These are phyloP conservation scores for Tardiomyces digboiensis DNA, from an alignment of 1,139 yeast genomes.

Conservation along the genomic window DNA sequence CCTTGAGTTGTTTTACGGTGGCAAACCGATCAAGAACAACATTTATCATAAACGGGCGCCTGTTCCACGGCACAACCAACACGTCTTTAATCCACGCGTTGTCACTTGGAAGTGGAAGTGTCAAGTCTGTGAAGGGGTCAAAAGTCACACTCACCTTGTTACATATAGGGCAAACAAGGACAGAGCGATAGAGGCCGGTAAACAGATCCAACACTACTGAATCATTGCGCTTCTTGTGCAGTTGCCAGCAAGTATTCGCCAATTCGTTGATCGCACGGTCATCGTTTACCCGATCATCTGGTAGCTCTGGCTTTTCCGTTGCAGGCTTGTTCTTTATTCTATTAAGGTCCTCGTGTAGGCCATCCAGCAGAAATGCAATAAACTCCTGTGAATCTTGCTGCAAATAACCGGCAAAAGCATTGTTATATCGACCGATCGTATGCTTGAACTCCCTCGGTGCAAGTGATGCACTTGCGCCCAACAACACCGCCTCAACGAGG, in stretches of 20 bases:
- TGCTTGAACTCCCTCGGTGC: constrained; percentile 73
- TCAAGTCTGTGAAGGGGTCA: constrained; percentile 89
- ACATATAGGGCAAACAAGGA: constrained; percentile 83
- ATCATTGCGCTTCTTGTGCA: constrained; percentile 74
- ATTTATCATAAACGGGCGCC: constrained; percentile 30
- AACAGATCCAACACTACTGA: constrained; percentile 79
- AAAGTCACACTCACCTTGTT: constrained; percentile 75
- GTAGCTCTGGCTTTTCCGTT: constrained; percentile 79
- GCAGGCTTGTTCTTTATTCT: constrained; percentile 75
- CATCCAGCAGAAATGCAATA: constrained; percentile 81
- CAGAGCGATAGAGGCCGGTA: constrained; percentile 85
- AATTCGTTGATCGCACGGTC: constrained; percentile 44
- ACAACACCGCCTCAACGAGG: constrained; percentile 53
- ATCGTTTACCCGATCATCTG: constrained; percentile 49
- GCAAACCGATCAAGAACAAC: constrained; percentile 65
- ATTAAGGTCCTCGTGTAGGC: constrained; percentile 89
- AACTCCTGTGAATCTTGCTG: constrained; percentile 98
- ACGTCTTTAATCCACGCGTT: constrained; percentile 66
- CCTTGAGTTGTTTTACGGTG: constrained; percentile 54
- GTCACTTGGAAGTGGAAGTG: constrained; percentile 78
- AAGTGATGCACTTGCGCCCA: constrained; percentile 21
- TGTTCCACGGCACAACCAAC: constrained; percentile 49
- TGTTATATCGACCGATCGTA: constrained; percentile 69
- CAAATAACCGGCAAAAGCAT: constrained; percentile 77
- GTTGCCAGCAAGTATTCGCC: constrained; percentile 74